Conservation (phyloP, 1,284 basidiomycete genomes). For the Neonothopanus nambi region DNA sequence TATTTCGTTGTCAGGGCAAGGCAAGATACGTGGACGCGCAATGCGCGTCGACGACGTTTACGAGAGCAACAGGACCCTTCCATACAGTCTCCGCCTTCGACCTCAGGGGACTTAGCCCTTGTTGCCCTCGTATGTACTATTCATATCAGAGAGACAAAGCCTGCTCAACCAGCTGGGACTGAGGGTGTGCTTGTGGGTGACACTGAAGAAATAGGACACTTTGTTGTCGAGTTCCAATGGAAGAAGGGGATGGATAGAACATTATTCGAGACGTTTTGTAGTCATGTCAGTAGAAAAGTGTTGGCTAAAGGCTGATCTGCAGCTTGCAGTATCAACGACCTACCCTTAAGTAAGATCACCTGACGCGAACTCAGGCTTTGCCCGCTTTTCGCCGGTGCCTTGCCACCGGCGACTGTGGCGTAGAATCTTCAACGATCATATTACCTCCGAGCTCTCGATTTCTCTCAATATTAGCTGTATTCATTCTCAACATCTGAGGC, state of each 20-base stretch:
- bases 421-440: too few relatives aligned
- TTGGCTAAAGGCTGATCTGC: too few relatives aligned
- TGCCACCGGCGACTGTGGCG: too few relatives aligned
- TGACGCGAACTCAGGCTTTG: too few relatives aligned
- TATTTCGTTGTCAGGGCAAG: slow-evolving; percentile 42
- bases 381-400: too few relatives aligned
- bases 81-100: background rate
- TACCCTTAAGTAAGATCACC: too few relatives aligned
- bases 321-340: too few relatives aligned
- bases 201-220: slow-evolving; percentile 1
- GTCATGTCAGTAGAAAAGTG: slow-evolving; percentile 48
- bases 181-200: slow-evolving; percentile 13
- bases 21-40: slow-evolving; percentile 74
- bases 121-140: slow-evolving; percentile 27
- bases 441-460: too few relatives aligned
- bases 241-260: slow-evolving; percentile 57
- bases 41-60: slow-evolving; percentile 46
- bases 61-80: background rate
- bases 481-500: too few relatives aligned
- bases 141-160: slow-evolving; percentile 9
- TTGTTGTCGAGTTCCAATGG: slow-evolving; percentile 57
- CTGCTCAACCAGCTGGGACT: slow-evolving; percentile 8
- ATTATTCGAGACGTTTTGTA: slow-evolving; percentile 70
- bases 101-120: background rate
- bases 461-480: too few relatives aligned